phyloP scores from a whole-genome alignment of 2,329 filamentous ascomycete genomes.

The Lasiodiplodia citricola region DNA sequence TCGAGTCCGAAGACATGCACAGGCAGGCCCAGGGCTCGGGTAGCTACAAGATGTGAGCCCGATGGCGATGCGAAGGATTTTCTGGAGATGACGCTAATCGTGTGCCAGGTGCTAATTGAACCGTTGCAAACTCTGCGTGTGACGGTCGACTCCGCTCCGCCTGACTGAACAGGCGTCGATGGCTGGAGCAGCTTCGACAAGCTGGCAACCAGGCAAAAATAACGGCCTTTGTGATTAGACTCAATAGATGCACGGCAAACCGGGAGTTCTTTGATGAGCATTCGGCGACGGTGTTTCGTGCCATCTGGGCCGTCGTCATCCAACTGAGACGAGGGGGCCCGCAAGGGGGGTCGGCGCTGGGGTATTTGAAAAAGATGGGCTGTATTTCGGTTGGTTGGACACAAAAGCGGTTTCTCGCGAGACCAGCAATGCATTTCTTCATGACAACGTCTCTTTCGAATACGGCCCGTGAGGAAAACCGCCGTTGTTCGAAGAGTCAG shows the following conservation, averaged over 20 bases:
- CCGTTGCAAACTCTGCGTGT: slow-evolving; percentile 4
- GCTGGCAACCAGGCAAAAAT: slow-evolving; percentile 10
- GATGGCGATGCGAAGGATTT: not conserved
- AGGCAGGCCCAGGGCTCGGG: slow-evolving; percentile 72
- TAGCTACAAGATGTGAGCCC: slow-evolving; percentile 72
- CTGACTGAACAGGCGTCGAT: slow-evolving; percentile 2
- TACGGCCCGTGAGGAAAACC: not conserved
- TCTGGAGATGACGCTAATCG: not conserved
- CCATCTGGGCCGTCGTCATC: slow-evolving; percentile 19
- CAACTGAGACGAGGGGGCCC: slow-evolving; percentile 6
- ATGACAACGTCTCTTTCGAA: not conserved
- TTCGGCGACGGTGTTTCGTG: slow-evolving; percentile 25
- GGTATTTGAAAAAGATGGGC: slow-evolving; percentile 14
- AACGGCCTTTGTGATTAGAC: slow-evolving; percentile 20
- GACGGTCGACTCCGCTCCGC: slow-evolving; percentile 17
- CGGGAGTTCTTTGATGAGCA: slow-evolving; percentile 24
- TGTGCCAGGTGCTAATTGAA: slow-evolving; percentile 19
- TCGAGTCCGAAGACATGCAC: slow-evolving; percentile 75
- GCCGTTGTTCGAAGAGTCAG: not conserved
- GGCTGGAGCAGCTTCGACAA: slow-evolving; percentile 15
- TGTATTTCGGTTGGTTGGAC: slow-evolving; percentile 25
- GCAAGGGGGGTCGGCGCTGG: slow-evolving; percentile 15
- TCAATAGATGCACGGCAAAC: slow-evolving; percentile 25
- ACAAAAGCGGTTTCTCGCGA: slow-evolving; percentile 8
- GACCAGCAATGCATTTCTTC: slow-evolving; percentile 22